These are phyloP conservation scores for Mycena sanguinolenta DNA, from an alignment of 768 basidiomycete genomes.

Conservation along the genomic window DNA sequence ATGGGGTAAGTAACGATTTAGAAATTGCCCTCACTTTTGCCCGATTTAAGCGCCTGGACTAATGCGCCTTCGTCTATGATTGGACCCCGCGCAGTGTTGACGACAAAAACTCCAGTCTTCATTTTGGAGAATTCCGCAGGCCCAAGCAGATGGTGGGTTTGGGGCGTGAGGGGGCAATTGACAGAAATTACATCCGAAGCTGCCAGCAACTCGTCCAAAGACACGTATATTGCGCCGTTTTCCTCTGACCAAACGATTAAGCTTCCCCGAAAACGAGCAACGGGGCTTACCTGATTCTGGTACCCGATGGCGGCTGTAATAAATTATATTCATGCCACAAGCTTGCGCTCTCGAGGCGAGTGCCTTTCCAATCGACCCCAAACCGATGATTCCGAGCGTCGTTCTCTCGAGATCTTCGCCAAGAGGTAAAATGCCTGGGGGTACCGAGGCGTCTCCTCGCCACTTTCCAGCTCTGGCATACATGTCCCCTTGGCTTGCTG, in stretches of 20 bases:
- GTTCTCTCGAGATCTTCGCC: slow-evolving; percentile 37
- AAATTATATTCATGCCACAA: slow-evolving; percentile 42
- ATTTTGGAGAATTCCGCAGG: slow-evolving; percentile 43
- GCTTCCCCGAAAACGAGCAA: background rate
- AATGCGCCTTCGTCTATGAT: slow-evolving; percentile 62
- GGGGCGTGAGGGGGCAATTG: slow-evolving; percentile 37
- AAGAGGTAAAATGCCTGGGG: slow-evolving; percentile 19
- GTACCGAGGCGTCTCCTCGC: slow-evolving; percentile 30
- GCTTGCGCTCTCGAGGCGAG: slow-evolving; percentile 38
- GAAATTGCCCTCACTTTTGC: slow-evolving; percentile 34
- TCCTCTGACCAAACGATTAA: slow-evolving; percentile 17
- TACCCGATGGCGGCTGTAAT: slow-evolving; percentile 37
- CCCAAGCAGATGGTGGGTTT: slow-evolving; percentile 39
- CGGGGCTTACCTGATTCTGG: slow-evolving; percentile 31
- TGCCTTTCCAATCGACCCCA: slow-evolving; percentile 39
- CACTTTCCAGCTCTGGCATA: slow-evolving; percentile 37
- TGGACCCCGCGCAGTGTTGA: slow-evolving; percentile 66
- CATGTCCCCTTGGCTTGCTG: slow-evolving; percentile 33
- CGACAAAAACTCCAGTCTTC: slow-evolving; percentile 58
- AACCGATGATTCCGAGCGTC: slow-evolving; percentile 40
- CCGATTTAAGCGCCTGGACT: slow-evolving; percentile 51
- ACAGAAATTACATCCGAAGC: slow-evolving; percentile 40
- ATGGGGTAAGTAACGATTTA: too few relatives aligned
- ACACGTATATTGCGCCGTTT: slow-evolving; percentile 35
- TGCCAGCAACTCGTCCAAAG: slow-evolving; percentile 35